Evolutionary conservation across 768 basidiomycete genomes (phyloP).

Genomic region (Serendipita sp.): DNA sequence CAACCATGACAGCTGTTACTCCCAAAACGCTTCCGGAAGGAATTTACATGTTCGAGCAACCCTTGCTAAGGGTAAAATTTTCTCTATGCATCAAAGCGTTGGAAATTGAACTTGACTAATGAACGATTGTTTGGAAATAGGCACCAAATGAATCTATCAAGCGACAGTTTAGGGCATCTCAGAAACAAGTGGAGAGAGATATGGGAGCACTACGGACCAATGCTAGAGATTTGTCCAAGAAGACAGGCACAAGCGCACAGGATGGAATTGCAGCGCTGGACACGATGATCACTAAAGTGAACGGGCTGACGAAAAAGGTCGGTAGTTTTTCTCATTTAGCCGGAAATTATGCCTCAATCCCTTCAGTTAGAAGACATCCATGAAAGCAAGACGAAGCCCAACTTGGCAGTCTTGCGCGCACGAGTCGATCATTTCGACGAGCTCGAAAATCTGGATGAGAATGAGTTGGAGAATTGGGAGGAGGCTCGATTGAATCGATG

Average conservation of each 20-base stretch:
- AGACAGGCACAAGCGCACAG: constrained; percentile 23
- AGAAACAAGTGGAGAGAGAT: constrained; percentile 71
- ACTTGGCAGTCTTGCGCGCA: constrained; percentile 57
- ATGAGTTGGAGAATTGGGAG: constrained; percentile 60
- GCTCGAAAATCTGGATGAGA: constrained; percentile 40
- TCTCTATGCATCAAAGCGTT: background rate
- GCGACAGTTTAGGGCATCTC: constrained; percentile 69
- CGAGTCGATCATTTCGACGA: constrained; percentile 54
- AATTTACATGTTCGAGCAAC: constrained; percentile 67
- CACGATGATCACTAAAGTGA: constrained; percentile 56
- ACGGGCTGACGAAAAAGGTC: constrained; percentile 81
- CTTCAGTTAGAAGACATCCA: constrained; percentile 35
- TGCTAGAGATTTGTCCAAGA: constrained; percentile 42
- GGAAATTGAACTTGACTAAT: background rate
- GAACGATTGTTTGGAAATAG: constrained; percentile 22
- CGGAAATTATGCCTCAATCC: background rate
- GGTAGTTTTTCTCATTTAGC: background rate
- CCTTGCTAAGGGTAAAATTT: constrained; percentile 48
- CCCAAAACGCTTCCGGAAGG: constrained; percentile 30
- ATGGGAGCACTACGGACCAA: constrained; percentile 39
- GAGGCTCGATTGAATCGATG: constrained; percentile 70
- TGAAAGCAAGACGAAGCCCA: constrained; percentile 31
- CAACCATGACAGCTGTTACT: constrained; percentile 1
- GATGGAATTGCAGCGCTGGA: constrained; percentile 45
- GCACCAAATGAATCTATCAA: constrained; percentile 83